Base-by-base conservation (phyloP, 2,329 filamentous ascomycete species). In the Fusarium agapanthi region DNA sequence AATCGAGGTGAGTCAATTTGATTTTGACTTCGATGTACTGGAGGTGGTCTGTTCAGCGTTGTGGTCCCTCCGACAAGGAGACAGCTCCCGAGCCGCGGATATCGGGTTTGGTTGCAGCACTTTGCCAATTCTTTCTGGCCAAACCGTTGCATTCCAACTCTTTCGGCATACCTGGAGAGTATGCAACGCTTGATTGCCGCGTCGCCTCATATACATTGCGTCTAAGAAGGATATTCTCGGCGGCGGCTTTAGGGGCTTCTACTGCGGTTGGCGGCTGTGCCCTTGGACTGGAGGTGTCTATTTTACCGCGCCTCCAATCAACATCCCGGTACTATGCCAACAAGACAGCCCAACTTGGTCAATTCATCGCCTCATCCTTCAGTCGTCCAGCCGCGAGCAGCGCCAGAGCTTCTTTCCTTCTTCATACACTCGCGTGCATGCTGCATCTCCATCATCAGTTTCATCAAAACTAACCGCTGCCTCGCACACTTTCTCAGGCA, bases 271-370 rank as follows among this genome's bases (percentile, higher is more conserved):
- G 64, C 71, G 73, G 58, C 60, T 64, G 61, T 18, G 68, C 54
- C 37, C 54, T 62, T 60, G 64, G 72, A 47, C 61, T 75, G 63
- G 68, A 75, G 66, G 62, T 68, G 64, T 55, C 63, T 66, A 69
- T 72, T 69, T 76, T 77, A 71, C 74, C 72, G 74, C 75, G 73
- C 72, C 70, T 54, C 66, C 72, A 72, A 75, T 72, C 45, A 67
- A 66, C 51, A 76, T 61, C 72, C 75, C 61, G 71, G 73, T 65
- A 69, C 68, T 57, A 44, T 44, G 59, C 26, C 72, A 74, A 62
- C 67, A 68, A 35, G 62, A 62, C 62, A 65, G 53, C 62, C 67
- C 45, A 76, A 65, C 67, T 67, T 62, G 57, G 60, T 58, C 67
- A 73, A 72, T 60, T 59, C 55, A 65, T 77, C 75, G 73, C 75